Base-by-base conservation (phyloP, 1,284 basidiomycete species). In the Limonomyces culmigenus region DNA sequence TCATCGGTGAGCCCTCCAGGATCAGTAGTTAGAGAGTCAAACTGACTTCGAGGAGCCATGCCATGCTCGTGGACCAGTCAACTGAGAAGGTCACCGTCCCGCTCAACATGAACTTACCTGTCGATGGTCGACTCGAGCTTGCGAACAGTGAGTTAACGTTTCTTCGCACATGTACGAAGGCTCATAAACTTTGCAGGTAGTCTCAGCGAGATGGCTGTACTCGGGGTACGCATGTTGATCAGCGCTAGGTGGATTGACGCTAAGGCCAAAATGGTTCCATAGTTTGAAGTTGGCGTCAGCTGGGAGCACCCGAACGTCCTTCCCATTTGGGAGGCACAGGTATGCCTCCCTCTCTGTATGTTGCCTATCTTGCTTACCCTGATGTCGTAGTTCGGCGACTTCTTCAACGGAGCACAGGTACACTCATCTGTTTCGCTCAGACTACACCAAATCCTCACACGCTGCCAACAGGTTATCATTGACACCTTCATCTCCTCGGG, bases 321-420 rank as follows among this genome's bases (percentile, higher is more conserved):
- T 34, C 72, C 84, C 0, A 84, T 92, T 31, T 91, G 87, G 87
- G 87, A 93, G 53, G 86, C 85, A 2, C 87, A 91, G 61, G 74
- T 72, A 42, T 34, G 54, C 42, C 11, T 33, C 13, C 33, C 21
- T 21, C 4, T 17, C 16, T 18, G 30, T 32, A 21, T 33, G 32
- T 40, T 25, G 19, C 23, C 27, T 33, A 17, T 25, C n/a, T 19
- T 18, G n/a, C 3, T 38, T 30, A 3, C 11, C 8, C 30, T 6
- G 33, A 19, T 30, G 19, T 33, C 8, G 12, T 41, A 76, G 72
- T 84, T 84, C 47, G 86, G 86, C n/a, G 87, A 91, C 52, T 92
- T 92, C 56, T 78, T 83, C 58, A 91, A 92, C 48, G 84, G 84
- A 3, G 83, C 84, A 8, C 84, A 85, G 58, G 68, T 66, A 40